phyloP scores from a whole-genome alignment of 1,139 yeast species.

The Entelexis sorbosivorans region DNA sequence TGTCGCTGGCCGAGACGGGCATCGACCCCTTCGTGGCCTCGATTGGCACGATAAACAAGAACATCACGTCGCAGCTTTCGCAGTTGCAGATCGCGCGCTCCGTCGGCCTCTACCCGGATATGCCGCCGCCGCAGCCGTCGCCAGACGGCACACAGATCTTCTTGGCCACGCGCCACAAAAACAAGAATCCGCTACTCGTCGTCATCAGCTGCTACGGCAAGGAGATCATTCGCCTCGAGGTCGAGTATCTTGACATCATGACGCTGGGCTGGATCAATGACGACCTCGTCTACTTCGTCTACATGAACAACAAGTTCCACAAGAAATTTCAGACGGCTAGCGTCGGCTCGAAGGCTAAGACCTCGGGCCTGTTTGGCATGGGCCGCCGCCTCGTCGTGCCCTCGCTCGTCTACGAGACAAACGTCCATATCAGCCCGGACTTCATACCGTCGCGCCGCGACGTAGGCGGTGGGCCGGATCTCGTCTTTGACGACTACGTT shows the following conservation, averaged over 20 bases:
- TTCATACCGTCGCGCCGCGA: conserved; percentile 12
- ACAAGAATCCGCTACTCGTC: conserved; percentile 5
- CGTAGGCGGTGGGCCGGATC: conserved; percentile 10
- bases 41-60: not conserved
- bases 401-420: conserved; percentile 9
- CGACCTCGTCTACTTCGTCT: conserved; percentile 18
- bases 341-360: conserved; percentile 10
- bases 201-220: conserved; percentile 16
- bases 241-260: conserved; percentile 16
- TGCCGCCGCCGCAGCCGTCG: conserved; percentile 16
- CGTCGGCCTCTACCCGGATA: not conserved
- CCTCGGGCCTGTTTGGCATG: conserved; percentile 17
- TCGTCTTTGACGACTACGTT: conserved; percentile 17
- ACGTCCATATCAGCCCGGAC: conserved; percentile 12
- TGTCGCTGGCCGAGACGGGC: conserved; percentile 2
- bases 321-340: conserved; percentile 19
- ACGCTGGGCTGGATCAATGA: conserved; percentile 20
- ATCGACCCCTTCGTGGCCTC: conserved; percentile 4
- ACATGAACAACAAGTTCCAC: conserved; percentile 19
- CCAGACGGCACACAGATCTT: conserved; percentile 21
- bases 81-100: not conserved
- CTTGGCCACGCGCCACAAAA: conserved; percentile 14
- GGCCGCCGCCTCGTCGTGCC: conserved; percentile 15
- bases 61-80: not conserved
- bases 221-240: conserved; percentile 14